Evolutionary conservation across 164 flowering plant species (phyloP).

Genomic region (Magnolia changhungtana): DNA sequence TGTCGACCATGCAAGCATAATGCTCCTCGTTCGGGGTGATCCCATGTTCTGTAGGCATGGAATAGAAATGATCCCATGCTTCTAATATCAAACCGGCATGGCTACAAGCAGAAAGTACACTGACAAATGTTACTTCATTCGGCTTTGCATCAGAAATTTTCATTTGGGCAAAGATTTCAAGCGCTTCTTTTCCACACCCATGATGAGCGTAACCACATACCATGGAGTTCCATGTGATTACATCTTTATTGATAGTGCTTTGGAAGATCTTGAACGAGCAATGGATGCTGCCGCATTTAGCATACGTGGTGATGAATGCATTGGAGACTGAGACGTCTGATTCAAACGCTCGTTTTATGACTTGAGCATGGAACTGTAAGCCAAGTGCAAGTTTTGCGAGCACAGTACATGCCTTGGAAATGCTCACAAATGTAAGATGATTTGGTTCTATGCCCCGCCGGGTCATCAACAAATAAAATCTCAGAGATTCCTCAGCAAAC

Average conservation of each 20-base stretch:
- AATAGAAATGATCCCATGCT: constrained; percentile 17
- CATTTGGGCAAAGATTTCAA: constrained; percentile 22
- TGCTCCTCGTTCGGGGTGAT: constrained; percentile 28
- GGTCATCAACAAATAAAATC: constrained; percentile 19
- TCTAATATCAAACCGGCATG: constrained; percentile 25
- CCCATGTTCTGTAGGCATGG: constrained; percentile 20
- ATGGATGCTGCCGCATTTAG: constrained; percentile 22
- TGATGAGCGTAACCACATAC: constrained; percentile 26
- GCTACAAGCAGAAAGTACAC: constrained; percentile 26
- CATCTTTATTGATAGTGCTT: constrained; percentile 19
- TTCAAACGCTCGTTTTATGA: constrained; percentile 22
- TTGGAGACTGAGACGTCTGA: constrained; percentile 17
- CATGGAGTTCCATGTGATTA: constrained; percentile 31
- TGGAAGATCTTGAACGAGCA: constrained; percentile 20
- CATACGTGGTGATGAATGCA: constrained; percentile 24
- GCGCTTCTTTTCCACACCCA: constrained; percentile 28
- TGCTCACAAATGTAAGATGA: constrained; percentile 29
- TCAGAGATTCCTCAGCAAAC: constrained; percentile 11
- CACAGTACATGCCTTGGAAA: constrained; percentile 23
- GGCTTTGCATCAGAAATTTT: constrained; percentile 19
- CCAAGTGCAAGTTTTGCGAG: constrained; percentile 13
- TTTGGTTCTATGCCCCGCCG: constrained; percentile 17
- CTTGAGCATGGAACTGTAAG: constrained; percentile 27
- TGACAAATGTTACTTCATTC: constrained; percentile 21
- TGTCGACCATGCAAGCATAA: constrained; percentile 28